phyloP scores from a whole-genome alignment of 257 asterid species.

The Solanum chilense region DNA sequence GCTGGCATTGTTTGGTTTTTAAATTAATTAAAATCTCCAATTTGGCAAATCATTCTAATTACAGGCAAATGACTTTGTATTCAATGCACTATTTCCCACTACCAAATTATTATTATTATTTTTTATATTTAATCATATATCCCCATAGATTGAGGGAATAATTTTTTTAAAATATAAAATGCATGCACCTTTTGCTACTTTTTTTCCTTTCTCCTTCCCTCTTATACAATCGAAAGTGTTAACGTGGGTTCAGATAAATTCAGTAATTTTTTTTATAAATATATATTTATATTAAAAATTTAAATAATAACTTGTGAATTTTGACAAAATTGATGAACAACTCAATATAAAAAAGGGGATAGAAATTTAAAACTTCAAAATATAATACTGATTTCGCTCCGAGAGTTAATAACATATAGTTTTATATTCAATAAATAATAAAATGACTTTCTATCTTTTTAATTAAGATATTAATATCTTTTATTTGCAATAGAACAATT shows the following conservation, averaged over 20 bases:
- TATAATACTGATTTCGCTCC: too few relatives aligned
- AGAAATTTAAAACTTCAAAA: fast-evolving
- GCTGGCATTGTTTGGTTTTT: neutral
- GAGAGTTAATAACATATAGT: neutral
- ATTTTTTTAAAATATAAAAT: neutral
- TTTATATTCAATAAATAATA: neutral
- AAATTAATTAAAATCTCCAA: neutral
- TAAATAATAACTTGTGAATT: too few relatives aligned
- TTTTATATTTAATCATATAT: neutral
- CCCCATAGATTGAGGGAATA: neutral
- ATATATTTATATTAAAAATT: too few relatives aligned
- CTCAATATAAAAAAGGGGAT: too few relatives aligned
- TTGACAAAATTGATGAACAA: too few relatives aligned
- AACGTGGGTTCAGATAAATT: fast-evolving
- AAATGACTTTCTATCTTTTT: neutral
- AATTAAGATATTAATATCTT: neutral
- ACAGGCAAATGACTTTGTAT: neutral
- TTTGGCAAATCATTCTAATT: neutral
- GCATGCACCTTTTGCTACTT: neutral
- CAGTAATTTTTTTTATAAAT: too few relatives aligned
- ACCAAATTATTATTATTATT: neutral
- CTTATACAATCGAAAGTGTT: neutral
- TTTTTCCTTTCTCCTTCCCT: neutral
- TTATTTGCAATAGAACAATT: too few relatives aligned
- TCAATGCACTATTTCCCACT: neutral